A percentile compares a stretch with the other conserved stretches of the same genome.
phyloP scores from a whole-genome alignment of 2,329 filamentous ascomycete species.

The Calonectria pseudoturangicola region DNA sequence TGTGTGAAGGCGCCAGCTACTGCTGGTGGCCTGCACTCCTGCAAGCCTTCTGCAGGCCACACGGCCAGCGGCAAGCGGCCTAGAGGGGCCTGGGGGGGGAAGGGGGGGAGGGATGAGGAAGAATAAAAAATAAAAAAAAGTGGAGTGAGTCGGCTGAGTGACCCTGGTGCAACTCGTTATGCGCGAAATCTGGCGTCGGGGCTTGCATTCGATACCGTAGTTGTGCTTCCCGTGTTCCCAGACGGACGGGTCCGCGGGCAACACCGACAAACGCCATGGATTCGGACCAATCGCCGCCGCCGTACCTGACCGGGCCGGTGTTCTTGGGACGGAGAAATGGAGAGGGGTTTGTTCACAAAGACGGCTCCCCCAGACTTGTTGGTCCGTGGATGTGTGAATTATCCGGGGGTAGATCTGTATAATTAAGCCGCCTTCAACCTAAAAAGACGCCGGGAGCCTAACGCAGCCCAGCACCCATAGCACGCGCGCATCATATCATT shows the following conservation, averaged over 20 bases:
- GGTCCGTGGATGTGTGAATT: slow-evolving; percentile 25
- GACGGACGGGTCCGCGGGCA: slow-evolving; percentile 48
- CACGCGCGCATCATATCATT: slow-evolving; percentile 36
- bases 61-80: slow-evolving; percentile 34
- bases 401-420: slow-evolving; percentile 26
- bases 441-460: slow-evolving; percentile 23
- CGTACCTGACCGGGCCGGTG: slow-evolving; percentile 48
- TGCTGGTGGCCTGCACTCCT: slow-evolving; percentile 30
- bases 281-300: slow-evolving; percentile 46
- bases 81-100: not conserved
- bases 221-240: slow-evolving; percentile 45
- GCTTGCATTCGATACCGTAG: slow-evolving; percentile 38
- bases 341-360: slow-evolving; percentile 32
- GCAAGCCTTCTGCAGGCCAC: slow-evolving; percentile 33
- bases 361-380: slow-evolving; percentile 31
- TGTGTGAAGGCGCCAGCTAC: slow-evolving; percentile 26
- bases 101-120: not conserved
- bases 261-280: slow-evolving; percentile 41
- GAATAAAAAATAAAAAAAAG: slow-evolving; percentile 1
- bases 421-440: slow-evolving; percentile 35
- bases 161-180: slow-evolving; percentile 45
- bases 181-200: slow-evolving; percentile 46
- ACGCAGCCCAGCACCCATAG: slow-evolving; percentile 30
- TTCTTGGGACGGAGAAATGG: slow-evolving; percentile 31
- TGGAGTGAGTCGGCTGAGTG: slow-evolving; percentile 32